A percentile compares a stretch with the other conserved stretches of the same genome.
Conservation (phyloP, 179 eudicot species). For the Carnegiea gigantea region DNA sequence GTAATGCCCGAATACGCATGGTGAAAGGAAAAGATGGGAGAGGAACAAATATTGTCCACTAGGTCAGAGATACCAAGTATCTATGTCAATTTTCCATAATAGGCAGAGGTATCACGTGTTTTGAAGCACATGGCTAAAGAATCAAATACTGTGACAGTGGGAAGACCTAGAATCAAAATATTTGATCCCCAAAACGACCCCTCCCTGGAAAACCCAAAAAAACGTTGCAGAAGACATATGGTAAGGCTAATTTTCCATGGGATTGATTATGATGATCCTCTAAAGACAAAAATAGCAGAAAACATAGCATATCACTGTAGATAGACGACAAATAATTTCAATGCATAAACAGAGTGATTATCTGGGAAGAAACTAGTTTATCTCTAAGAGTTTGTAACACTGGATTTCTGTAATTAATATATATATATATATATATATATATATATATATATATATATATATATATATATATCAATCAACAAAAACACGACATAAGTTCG, state of each 20-base stretch:
- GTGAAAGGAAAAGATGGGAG: not conserved
- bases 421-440: too few relatives aligned
- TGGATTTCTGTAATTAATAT: not conserved
- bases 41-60: not conserved
- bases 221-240: not conserved
- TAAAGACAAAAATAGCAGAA: not conserved
- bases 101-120: not conserved
- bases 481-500: not conserved
- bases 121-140: too few relatives aligned
- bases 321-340: not conserved
- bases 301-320: not conserved
- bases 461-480: not conserved
- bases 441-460: too few relatives aligned
- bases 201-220: too few relatives aligned
- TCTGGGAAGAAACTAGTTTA: too few relatives aligned
- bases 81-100: not conserved
- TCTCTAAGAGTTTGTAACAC: not conserved
- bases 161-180: not conserved
- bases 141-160: too few relatives aligned
- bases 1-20: not conserved
- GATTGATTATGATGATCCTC: not conserved
- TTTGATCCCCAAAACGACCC: not conserved
- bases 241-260: not conserved
- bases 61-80: too few relatives aligned
- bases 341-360: too few relatives aligned